A percentile compares a stretch with the other conserved stretches of the same genome.
These are phyloP conservation scores for Inga leiocalycina DNA, from an alignment of 306 rosid genomes.

Conservation along the genomic window DNA sequence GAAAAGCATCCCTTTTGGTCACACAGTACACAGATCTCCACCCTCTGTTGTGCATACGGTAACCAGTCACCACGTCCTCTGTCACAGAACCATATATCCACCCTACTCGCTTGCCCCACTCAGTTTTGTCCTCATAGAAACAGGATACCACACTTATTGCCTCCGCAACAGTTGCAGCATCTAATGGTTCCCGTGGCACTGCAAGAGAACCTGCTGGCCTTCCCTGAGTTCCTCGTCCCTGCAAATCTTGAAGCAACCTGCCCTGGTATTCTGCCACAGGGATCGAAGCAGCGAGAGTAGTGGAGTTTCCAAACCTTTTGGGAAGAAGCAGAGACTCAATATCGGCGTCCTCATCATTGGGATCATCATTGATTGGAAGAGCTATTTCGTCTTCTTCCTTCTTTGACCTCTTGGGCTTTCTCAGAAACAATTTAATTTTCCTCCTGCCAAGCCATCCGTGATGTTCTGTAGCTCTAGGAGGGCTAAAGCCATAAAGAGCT, in stretches of 20 bases:
- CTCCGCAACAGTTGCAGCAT: slow-evolving; percentile 84
- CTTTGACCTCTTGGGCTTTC: slow-evolving; percentile 54
- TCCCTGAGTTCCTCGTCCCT: slow-evolving; percentile 62
- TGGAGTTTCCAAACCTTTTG: slow-evolving; percentile 78
- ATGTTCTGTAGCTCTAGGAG: slow-evolving; percentile 86
- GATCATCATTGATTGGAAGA: slow-evolving; percentile 48
- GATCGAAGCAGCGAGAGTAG: slow-evolving; percentile 66
- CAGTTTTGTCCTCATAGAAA: slow-evolving; percentile 85
- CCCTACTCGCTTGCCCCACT: slow-evolving; percentile 89
- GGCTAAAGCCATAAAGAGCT: slow-evolving; percentile 86
- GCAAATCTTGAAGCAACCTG: slow-evolving; percentile 71
- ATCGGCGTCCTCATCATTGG: slow-evolving; percentile 67
- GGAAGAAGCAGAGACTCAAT: slow-evolving; percentile 84
- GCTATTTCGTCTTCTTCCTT: slow-evolving; percentile 66
- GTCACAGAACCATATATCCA: slow-evolving; percentile 97
- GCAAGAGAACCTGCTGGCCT: slow-evolving; percentile 88
- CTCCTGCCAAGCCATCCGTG: slow-evolving; percentile 74
- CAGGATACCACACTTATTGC: slow-evolving; percentile 84
- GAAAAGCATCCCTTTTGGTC: slow-evolving; percentile 78
- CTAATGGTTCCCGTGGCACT: slow-evolving; percentile 79
- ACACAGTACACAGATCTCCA: slow-evolving; percentile 89
- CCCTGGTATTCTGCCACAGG: slow-evolving; percentile 89
- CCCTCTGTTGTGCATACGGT: slow-evolving; percentile 89
- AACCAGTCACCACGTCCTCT: slow-evolving; percentile 89
- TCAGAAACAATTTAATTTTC: slow-evolving; percentile 64